These are phyloP conservation scores for Aureobasidium melanogenum DNA, from an alignment of 2,329 filamentous ascomycete genomes.

Conservation along the genomic window DNA sequence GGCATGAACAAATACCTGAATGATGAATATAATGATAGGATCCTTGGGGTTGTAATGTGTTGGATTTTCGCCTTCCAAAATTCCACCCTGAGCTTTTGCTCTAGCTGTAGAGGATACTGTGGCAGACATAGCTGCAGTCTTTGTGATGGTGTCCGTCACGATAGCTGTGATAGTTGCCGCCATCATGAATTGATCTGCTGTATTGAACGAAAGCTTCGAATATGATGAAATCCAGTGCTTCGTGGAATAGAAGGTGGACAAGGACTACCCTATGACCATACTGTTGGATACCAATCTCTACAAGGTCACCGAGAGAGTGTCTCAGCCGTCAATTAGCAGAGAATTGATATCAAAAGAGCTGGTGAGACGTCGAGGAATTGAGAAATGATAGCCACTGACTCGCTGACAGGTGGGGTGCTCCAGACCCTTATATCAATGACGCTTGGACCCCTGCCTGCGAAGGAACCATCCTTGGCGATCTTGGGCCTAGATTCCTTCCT, in stretches of 20 bases:
- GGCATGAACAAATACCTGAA: slow-evolving; percentile 45
- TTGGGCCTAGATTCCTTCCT: neutral
- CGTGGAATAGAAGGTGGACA: neutral
- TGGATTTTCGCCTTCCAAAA: slow-evolving; percentile 64
- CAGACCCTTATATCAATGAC: neutral
- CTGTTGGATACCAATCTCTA: neutral
- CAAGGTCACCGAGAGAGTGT: neutral
- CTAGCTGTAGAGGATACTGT: slow-evolving; percentile 22
- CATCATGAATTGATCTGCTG: neutral
- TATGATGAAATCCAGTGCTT: neutral
- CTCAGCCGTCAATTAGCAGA: neutral
- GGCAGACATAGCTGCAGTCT: slow-evolving; percentile 18
- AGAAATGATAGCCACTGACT: slow-evolving; percentile 1
- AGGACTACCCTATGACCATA: neutral
- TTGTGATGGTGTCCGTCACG: slow-evolving; percentile 18
- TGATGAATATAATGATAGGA: slow-evolving; percentile 67
- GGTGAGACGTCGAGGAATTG: neutral
- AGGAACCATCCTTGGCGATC: neutral
- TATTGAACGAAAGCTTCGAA: neutral
- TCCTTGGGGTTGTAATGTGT: slow-evolving; percentile 60
- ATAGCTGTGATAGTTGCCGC: slow-evolving; percentile 17
- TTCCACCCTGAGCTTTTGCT: slow-evolving; percentile 52
- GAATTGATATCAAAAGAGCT: neutral
- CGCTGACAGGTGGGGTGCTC: neutral
- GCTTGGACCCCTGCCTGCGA: neutral